Conservation (phyloP, 345 rosid genomes). For the Draba incana region DNA sequence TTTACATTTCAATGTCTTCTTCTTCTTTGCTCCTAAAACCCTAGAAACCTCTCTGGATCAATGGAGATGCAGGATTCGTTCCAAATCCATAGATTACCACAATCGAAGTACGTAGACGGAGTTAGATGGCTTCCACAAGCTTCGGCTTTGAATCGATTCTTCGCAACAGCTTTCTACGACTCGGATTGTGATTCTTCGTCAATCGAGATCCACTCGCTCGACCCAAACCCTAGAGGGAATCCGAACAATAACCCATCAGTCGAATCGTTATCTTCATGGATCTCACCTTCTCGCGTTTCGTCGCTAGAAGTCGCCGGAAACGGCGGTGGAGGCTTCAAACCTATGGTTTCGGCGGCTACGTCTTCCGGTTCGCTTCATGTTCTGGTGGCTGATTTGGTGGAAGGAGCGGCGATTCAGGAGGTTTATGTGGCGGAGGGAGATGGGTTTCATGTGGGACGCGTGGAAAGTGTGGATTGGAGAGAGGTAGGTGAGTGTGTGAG, state of each 20-base stretch:
- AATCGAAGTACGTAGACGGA: slow-evolving; percentile 62
- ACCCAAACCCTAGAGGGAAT: slow-evolving; percentile 40
- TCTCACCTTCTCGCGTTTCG: slow-evolving; percentile 65
- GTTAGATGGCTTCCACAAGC: slow-evolving; percentile 87
- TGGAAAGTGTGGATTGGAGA: slow-evolving; percentile 67
- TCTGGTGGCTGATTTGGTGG: slow-evolving; percentile 42
- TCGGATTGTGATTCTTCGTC: slow-evolving; percentile 54
- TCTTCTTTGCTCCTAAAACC: slow-evolving; percentile 8
- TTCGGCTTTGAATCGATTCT: slow-evolving; percentile 64
- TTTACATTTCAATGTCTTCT: neutral
- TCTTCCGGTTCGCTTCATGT: slow-evolving; percentile 63
- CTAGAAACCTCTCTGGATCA: slow-evolving; percentile 40
- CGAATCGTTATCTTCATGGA: slow-evolving; percentile 53
- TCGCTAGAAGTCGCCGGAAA: slow-evolving; percentile 51
- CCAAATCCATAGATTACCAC: slow-evolving; percentile 58
- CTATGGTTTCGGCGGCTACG: slow-evolving; percentile 61
- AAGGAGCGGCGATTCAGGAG: slow-evolving; percentile 41
- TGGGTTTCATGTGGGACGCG: slow-evolving; percentile 59
- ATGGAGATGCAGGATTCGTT: slow-evolving; percentile 62
- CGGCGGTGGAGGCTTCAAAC: slow-evolving; percentile 38
- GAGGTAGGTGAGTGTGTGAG: slow-evolving; percentile 67
- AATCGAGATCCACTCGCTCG: slow-evolving; percentile 58
- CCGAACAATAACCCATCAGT: slow-evolving; percentile 29
- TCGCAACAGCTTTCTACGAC: slow-evolving; percentile 59
- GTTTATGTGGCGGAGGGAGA: slow-evolving; percentile 38